Evolutionary conservation across 305 asterid species (phyloP), one percentile per base, ranked within the genome.

Genomic region (Plantago lanceolata): DNA sequence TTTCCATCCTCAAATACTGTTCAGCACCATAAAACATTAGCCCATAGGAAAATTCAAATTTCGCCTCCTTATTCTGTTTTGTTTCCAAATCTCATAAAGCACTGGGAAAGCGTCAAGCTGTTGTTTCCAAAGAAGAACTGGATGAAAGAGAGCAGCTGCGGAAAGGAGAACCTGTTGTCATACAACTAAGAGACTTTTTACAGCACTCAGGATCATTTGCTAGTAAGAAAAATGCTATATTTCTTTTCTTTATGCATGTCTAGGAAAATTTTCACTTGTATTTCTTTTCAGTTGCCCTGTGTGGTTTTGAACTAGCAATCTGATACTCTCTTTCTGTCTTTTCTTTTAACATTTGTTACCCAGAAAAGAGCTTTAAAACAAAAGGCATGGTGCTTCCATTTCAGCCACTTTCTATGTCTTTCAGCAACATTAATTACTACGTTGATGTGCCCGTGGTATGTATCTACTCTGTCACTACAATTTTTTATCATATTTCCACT

Each of bases 341-440:
- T 57, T 70, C 70, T 61, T n/a, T n/a, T n/a, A n/a, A n/a, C 47
- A 11, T 58, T 61, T 64, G 54, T 29, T 61, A 67, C 54, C 57
- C 94, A 92, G 98, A 95, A 65, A 85, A 84, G 71, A 92, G 89
- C 72, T 86, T 87, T 73, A 92, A 88, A 68, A 70, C 63, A 48
- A 85, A 69, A 77, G 98, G 98, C 78, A 87, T 92, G 96, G 96
- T 87, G 78, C 96, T 92, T 70, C 98, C 97, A 31, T 92, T 92
- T 74, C 93, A 84, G 73, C 94, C 84, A 68, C 96, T 87, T 66
- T 76, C 94, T n/a, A 85, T 92, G 97, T 69, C 97, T 72, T 92
- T 92, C 82, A 82, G 86, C 84, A 79, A 87, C 70, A 80, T 92
- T 71, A 81, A 75, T 78, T 92, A 92, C 86, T 92, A 85, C 60